Conservation (phyloP, 805 yeast genomes). For the Hanseniaspora nectarophila region DNA sequence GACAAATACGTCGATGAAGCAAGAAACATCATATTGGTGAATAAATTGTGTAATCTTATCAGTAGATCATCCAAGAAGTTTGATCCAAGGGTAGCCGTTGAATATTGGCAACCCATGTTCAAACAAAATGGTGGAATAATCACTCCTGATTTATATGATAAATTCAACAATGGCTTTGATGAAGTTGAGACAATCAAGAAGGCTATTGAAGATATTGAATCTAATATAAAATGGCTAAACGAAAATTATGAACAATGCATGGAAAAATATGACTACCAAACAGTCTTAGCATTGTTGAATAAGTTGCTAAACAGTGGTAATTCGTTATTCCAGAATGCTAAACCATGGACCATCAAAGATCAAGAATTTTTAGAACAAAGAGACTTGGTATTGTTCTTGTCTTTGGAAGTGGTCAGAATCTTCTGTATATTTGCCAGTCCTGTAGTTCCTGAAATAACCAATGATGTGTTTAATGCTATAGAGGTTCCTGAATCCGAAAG, state of each 20-base stretch:
- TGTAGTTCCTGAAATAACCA: slow-evolving; percentile 51
- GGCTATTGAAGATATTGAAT: slow-evolving; percentile 15
- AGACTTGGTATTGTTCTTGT: slow-evolving; percentile 44
- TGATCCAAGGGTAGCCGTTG: slow-evolving; percentile 37
- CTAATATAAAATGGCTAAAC: slow-evolving; percentile 17
- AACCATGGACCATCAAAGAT: slow-evolving; percentile 49
- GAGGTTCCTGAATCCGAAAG: neutral
- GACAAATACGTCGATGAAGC: slow-evolving; percentile 41
- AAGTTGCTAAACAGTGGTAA: slow-evolving; percentile 39
- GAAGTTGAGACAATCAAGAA: slow-evolving; percentile 18
- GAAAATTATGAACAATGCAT: neutral
- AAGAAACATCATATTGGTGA: slow-evolving; percentile 51
- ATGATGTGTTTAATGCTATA: slow-evolving; percentile 13
- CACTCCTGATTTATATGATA: neutral
- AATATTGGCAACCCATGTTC: slow-evolving; percentile 17
- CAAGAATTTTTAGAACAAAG: slow-evolving; percentile 27
- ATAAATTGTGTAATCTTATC: slow-evolving; percentile 71
- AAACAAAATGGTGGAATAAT: slow-evolving; percentile 18
- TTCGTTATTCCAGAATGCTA: slow-evolving; percentile 45
- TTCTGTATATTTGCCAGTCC: slow-evolving; percentile 51
- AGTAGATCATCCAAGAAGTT: slow-evolving; percentile 63
- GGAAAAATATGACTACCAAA: slow-evolving; percentile 8
- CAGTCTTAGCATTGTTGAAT: neutral
- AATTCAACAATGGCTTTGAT: slow-evolving; percentile 16
- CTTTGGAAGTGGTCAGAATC: slow-evolving; percentile 55